phyloP scores from a whole-genome alignment of 2,329 filamentous ascomycete genomes.

The Parafenestella ontariensis region DNA sequence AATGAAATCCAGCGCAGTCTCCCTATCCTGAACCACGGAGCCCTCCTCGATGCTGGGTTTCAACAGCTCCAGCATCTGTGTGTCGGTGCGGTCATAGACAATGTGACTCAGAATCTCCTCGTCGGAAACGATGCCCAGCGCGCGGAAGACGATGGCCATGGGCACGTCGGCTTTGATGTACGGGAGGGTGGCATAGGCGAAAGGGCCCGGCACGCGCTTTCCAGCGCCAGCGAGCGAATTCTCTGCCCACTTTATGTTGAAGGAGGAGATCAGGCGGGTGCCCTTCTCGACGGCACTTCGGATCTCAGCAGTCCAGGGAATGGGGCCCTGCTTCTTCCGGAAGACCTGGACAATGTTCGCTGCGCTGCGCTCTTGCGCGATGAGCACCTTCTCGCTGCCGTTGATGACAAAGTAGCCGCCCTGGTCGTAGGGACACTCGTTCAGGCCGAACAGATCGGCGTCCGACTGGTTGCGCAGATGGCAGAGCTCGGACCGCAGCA shows the following conservation, averaged over 20 bases:
- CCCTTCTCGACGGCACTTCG: constrained; percentile 96
- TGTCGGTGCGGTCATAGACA: constrained; percentile 93
- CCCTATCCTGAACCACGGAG: constrained; percentile 93
- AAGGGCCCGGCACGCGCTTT: constrained; percentile 83
- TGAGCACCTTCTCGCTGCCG: constrained; percentile 96
- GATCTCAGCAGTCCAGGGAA: constrained; percentile 93
- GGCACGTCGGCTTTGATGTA: constrained; percentile 95
- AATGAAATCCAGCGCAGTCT: constrained; percentile 93
- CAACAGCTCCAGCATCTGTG: constrained; percentile 95
- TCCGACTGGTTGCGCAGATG: constrained; percentile 84
- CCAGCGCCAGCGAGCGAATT: constrained; percentile 78
- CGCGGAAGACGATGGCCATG: constrained; percentile 94
- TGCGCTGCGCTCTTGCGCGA: constrained; percentile 95
- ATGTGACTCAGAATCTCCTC: constrained; percentile 98
- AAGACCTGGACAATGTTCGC: constrained; percentile 99
- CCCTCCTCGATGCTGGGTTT: constrained; percentile 97
- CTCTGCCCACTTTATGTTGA: constrained; percentile 87
- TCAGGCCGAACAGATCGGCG: constrained; percentile 85
- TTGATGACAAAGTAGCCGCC: constrained; percentile 99
- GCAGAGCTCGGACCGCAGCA: constrained; percentile 97
- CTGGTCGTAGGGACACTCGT: constrained; percentile 97
- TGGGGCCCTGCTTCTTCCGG: constrained; percentile 95
- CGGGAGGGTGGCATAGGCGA: constrained; percentile 87
- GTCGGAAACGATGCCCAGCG: constrained; percentile 93
- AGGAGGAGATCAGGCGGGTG: constrained; percentile 89